A percentile compares a stretch with the other conserved stretches of the same genome.
phyloP scores from a whole-genome alignment of 306 rosid species.

The Corylus avellana region DNA sequence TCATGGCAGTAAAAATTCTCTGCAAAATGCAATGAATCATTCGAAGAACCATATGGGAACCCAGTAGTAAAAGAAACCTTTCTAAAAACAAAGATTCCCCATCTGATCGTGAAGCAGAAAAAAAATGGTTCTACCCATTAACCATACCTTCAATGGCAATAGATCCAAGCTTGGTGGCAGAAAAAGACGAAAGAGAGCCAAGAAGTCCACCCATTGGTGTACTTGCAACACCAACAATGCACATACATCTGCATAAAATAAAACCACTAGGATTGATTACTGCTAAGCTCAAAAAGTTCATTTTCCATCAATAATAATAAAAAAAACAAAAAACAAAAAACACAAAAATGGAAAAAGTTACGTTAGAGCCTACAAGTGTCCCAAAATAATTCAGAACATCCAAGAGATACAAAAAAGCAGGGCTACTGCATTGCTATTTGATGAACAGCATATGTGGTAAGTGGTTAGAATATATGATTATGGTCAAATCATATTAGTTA shows the following conservation, averaged over 20 bases:
- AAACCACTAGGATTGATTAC: conserved; percentile 16
- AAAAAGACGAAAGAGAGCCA: conserved; percentile 75
- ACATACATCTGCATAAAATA: conserved; percentile 69
- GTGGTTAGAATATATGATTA: too few relatives aligned
- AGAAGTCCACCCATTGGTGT: conserved; percentile 98
- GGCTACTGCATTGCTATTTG: not conserved
- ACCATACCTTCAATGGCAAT: conserved; percentile 76
- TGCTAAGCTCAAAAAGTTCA: conserved; percentile 15
- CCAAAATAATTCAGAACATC: not conserved
- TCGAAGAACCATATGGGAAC: conserved; percentile 61
- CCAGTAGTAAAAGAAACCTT: conserved; percentile 23
- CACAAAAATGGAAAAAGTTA: rapidly evolving
- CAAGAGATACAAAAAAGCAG: not conserved
- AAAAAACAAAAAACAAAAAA: not conserved
- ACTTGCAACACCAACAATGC: conserved; percentile 94
- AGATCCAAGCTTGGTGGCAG: conserved; percentile 95
- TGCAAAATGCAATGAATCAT: conserved; percentile 48
- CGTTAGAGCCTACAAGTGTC: not conserved
- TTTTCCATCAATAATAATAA: not conserved
- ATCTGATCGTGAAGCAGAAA: conserved; percentile 3
- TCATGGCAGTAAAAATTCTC: conserved; percentile 43
- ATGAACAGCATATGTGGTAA: not conserved
- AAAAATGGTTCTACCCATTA: not conserved
- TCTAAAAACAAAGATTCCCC: not conserved
- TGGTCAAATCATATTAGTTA: too few relatives aligned